Evolutionary conservation across 1,139 yeast genomes (phyloP), one percentile per base, ranked within the genome.

Genomic region (Blastobotrys persicus): DNA sequence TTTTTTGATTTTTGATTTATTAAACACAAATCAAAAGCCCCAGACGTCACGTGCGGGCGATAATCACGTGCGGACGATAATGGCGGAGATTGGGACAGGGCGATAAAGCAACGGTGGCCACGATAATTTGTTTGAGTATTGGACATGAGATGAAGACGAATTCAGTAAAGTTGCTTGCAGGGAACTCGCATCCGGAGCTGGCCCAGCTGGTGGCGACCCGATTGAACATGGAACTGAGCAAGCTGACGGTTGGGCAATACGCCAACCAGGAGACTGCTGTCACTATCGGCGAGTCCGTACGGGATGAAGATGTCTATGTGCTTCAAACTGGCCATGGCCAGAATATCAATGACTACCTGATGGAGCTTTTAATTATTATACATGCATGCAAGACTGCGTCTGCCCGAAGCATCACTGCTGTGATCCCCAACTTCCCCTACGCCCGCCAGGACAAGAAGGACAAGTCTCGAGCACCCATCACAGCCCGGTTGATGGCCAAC

Each of bases 371-470:
- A 59, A 86, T 91, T 61, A 87, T 91, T 84, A 85, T 91, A 61
- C 88, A 88, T 68, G 98, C 98, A 17, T 91, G 97, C 70, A 85
- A 85, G 63, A 88, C 91, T 4, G 98, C 98, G 12, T 84, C 95
- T 51, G 98, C 98, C 6, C 80, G 97, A 63, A 78, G 96, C 59
- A 88, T 92, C 67, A 89, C 97, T 1, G 98, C 95, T 1, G 95
- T 92, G 37, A 79, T 92, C 58, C 98, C 98, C 47, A 88, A 86
- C 67, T 92, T 91, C 71, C 97, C 97, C n/a, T 92, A 92, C 64
- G 98, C 98, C 26, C 83, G 98, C 68, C 98, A 92, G 71, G 98
- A 92, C 70, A 81, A 94, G 66, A 92, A 92, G 71, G 98, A 92
- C 70, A 92, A 92, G 71, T 83, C 92, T 50, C 78, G 98, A 63